phyloP scores from a whole-genome alignment of 116 monocot species.

The Trichopus zeylanicus region DNA sequence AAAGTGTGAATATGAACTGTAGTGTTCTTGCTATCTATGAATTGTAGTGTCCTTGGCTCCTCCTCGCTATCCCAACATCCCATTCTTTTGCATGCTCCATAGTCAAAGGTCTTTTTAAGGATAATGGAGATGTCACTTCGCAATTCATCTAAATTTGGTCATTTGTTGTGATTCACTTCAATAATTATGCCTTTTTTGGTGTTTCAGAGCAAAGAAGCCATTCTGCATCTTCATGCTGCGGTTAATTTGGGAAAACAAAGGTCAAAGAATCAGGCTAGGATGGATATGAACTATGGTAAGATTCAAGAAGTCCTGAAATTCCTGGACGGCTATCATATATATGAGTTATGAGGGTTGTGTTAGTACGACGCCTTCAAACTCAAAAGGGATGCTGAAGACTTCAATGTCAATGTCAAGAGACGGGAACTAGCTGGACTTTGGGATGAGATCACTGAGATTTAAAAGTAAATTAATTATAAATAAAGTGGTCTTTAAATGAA shows the following conservation, averaged over 20 bases:
- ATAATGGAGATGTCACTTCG: no score
- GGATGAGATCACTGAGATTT: conserved; percentile 60
- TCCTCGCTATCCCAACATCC: no score
- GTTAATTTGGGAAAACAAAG: conserved; percentile 34
- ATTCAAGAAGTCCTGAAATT: conserved; percentile 20
- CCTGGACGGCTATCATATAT: conserved; percentile 24
- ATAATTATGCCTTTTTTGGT: no score
- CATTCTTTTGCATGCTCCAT: no score
- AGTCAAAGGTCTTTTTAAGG: no score
- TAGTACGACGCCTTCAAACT: conserved; percentile 56
- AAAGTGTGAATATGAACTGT: no score
- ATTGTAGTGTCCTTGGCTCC: no score
- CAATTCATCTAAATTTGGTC: no score
- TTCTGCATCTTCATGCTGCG: conserved; percentile 29
- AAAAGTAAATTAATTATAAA: no score
- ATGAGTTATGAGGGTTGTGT: conserved; percentile 24
- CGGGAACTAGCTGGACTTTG: conserved; percentile 45
- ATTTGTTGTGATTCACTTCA: no score
- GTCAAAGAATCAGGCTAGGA: conserved; percentile 21
- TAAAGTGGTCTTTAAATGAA: no score
- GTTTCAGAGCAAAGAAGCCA: conserved; percentile 36
- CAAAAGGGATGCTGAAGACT: conserved; percentile 32
- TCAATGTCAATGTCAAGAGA: conserved; percentile 45
- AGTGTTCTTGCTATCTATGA: no score
- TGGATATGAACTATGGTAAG: conserved; percentile 28